These are phyloP conservation scores for Aspergillus sp. DNA, from an alignment of 2,329 filamentous ascomycete genomes.

Conservation along the genomic window DNA sequence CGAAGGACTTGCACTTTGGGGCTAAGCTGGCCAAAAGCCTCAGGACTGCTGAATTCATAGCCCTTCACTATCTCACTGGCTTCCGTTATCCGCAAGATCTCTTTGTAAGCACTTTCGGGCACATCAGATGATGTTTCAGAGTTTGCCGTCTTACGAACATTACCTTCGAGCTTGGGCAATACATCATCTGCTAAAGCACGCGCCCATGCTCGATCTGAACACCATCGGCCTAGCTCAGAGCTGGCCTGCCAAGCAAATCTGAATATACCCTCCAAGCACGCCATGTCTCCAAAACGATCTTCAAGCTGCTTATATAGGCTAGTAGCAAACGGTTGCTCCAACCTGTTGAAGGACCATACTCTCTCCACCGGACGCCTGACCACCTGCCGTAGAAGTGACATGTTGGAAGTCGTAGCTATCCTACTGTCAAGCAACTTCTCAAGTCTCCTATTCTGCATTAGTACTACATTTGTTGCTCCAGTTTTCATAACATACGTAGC, in stretches of 20 bases:
- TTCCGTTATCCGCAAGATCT: constrained; percentile 59
- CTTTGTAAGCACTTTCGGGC: constrained; percentile 51
- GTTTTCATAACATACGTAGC: constrained; percentile 49
- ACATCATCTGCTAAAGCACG: constrained; percentile 67
- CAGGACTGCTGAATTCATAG: constrained; percentile 50
- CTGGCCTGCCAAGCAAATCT: constrained; percentile 61
- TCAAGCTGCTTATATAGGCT: constrained; percentile 62
- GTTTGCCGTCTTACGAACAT: constrained; percentile 21
- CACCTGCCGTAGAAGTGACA: constrained; percentile 59
- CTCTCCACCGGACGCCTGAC: constrained; percentile 63
- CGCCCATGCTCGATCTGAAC: constrained; percentile 78
- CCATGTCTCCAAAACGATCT: constrained; percentile 53
- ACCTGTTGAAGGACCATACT: constrained; percentile 57
- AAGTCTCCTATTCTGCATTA: constrained; percentile 54
- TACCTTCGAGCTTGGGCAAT: constrained; percentile 62
- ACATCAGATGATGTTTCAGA: not conserved
- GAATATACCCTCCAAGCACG: constrained; percentile 60
- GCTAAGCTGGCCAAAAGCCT: constrained; percentile 57
- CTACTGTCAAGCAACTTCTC: constrained; percentile 76
- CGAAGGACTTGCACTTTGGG: constrained; percentile 70
- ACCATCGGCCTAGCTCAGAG: constrained; percentile 76
- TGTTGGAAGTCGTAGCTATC: constrained; percentile 74
- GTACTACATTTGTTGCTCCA: not conserved
- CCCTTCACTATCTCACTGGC: constrained; percentile 59
- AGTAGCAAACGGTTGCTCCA: constrained; percentile 61